Conservation (phyloP, 352 stramenopile genomes). For the Pythium phragmiticola region DNA sequence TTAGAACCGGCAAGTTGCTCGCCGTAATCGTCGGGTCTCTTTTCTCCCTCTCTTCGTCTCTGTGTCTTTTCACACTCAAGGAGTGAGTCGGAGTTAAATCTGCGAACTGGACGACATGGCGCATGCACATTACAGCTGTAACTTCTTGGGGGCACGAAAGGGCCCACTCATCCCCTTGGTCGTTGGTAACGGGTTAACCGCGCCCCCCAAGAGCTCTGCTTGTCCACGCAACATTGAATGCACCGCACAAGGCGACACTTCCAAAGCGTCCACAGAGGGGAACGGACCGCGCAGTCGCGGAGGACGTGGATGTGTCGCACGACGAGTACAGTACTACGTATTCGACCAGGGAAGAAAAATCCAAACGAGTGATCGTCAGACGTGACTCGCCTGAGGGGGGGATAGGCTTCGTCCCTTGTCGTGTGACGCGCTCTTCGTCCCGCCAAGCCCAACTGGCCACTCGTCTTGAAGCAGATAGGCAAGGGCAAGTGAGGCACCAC, state of each 20-base stretch:
- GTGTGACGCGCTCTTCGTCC: constrained; percentile 17
- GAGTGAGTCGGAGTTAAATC: too few relatives aligned
- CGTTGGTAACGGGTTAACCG: constrained; percentile 17
- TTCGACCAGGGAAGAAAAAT: background rate
- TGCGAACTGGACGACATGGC: constrained; percentile 6
- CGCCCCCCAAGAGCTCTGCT: background rate
- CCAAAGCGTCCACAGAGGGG: constrained; percentile 19
- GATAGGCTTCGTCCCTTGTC: constrained; percentile 8
- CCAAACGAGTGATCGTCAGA: constrained; percentile 1
- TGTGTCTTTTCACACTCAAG: too few relatives aligned
- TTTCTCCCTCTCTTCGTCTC: too few relatives aligned
- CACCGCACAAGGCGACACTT: constrained; percentile 12
- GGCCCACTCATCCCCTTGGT: constrained; percentile 15
- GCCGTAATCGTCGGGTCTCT: too few relatives aligned
- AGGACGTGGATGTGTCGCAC: constrained; percentile 11
- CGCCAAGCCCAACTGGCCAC: background rate
- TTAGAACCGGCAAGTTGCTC: too few relatives aligned
- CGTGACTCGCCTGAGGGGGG: background rate
- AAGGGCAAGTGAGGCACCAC: background rate
- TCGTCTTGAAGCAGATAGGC: too few relatives aligned
- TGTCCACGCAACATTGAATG: constrained; percentile 24
- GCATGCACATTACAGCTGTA: constrained; percentile 16
- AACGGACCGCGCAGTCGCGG: background rate
- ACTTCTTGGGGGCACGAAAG: too few relatives aligned
- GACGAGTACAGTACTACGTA: too few relatives aligned